phyloP scores from a whole-genome alignment of 371 early-diverging fungal species.

The Coemansia sp. region DNA sequence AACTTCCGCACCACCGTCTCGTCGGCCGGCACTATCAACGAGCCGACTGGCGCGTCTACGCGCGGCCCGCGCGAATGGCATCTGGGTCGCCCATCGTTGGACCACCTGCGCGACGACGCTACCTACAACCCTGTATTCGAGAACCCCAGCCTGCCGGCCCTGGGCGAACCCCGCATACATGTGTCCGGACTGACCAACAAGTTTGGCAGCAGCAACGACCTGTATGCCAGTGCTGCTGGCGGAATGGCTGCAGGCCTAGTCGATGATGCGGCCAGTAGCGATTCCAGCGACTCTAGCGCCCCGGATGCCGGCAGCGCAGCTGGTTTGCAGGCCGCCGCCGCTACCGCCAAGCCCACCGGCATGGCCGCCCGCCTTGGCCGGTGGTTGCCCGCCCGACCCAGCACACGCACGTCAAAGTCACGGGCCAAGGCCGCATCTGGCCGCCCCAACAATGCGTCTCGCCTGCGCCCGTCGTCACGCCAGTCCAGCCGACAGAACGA shows the following conservation, averaged over 20 bases:
- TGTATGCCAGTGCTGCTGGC: neutral
- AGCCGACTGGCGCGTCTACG: neutral
- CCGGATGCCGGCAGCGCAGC: neutral
- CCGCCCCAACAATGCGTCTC: slow-evolving; percentile 28
- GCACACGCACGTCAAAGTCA: slow-evolving; percentile 3
- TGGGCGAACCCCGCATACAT: slow-evolving; percentile 1
- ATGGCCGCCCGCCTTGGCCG: slow-evolving; percentile 40
- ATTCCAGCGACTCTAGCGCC: slow-evolving; percentile 23
- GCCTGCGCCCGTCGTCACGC: slow-evolving; percentile 46
- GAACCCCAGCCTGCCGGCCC: neutral
- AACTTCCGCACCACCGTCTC: slow-evolving; percentile 21
- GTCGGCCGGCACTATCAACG: slow-evolving; percentile 8
- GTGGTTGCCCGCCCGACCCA: slow-evolving; percentile 22
- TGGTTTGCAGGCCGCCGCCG: slow-evolving; percentile 7
- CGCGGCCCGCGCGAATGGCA: slow-evolving; percentile 47
- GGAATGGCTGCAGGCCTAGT: neutral
- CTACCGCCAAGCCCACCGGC: slow-evolving; percentile 23
- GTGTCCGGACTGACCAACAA: neutral
- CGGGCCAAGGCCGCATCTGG: slow-evolving; percentile 12
- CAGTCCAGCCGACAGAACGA: slow-evolving; percentile 37
- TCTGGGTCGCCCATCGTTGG: slow-evolving; percentile 41
- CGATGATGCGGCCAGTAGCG: slow-evolving; percentile 7
- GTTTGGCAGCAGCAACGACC: slow-evolving; percentile 22
- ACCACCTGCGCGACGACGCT: slow-evolving; percentile 19
- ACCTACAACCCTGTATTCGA: neutral